Evolutionary conservation across 176 grass and related monocot genomes (phyloP).

Genomic region (Triticum urartu): DNA sequence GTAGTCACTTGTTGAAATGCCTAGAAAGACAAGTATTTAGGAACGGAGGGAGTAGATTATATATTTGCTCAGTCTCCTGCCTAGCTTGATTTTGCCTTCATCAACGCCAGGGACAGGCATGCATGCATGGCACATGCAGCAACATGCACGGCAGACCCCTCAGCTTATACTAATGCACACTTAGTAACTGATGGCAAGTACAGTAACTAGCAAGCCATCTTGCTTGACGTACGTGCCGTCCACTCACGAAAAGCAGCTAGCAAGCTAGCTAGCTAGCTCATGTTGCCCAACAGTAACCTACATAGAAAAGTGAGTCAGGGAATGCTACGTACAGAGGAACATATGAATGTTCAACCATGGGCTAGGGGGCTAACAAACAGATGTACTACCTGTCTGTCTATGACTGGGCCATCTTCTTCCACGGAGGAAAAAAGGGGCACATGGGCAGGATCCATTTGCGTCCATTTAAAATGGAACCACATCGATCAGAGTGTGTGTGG

Average conservation of each 20-base stretch:
- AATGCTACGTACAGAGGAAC: background rate
- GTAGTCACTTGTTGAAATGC: no score
- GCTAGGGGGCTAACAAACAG: conserved; percentile 9
- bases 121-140: background rate
- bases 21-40: no score
- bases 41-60: background rate
- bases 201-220: background rate
- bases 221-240: background rate
- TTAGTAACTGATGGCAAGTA: background rate
- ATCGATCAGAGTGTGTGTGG: background rate
- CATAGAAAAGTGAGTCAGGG: background rate
- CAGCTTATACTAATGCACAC: background rate
- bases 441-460: conserved; percentile 8
- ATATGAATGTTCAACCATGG: background rate
- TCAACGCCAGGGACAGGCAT: background rate
- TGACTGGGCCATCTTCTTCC: conserved; percentile 26
- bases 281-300: background rate
- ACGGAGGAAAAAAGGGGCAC: background rate
- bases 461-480: conserved; percentile 24
- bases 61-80: background rate
- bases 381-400: background rate
- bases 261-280: background rate
- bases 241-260: background rate
- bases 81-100: background rate
- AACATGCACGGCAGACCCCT: background rate